phyloP scores from a whole-genome alignment of 257 asterid genomes.

The Petunia axillaris region DNA sequence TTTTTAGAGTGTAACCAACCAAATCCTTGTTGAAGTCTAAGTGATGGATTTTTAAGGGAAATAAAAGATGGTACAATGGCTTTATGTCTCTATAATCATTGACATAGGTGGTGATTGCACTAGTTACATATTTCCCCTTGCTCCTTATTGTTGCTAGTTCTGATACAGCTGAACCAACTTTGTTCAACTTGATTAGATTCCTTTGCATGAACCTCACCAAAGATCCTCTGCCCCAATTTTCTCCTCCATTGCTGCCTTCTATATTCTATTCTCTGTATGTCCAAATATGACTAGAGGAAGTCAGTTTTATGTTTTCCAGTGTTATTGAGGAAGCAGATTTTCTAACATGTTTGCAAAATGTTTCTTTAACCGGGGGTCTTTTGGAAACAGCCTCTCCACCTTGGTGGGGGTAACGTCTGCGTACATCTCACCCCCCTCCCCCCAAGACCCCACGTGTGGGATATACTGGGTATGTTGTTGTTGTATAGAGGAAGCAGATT shows the following conservation, averaged over 20 bases:
- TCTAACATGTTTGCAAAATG: too few relatives aligned
- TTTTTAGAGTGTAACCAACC: neutral
- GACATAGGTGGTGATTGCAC: neutral
- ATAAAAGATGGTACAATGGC: neutral
- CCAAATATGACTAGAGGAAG: slow-evolving; percentile 18
- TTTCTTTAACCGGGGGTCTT: neutral
- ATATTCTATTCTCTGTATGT: neutral
- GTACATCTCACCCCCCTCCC: too few relatives aligned
- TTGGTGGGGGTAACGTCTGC: neutral
- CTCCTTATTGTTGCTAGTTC: slow-evolving; percentile 4
- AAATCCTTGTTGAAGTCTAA: neutral
- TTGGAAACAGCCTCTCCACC: neutral
- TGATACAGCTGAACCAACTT: neutral
- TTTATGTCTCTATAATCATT: neutral
- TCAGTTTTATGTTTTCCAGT: neutral
- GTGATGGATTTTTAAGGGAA: neutral
- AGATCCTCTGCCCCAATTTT: slow-evolving; percentile 5
- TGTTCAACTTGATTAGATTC: slow-evolving; percentile 21
- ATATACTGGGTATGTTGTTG: too few relatives aligned
- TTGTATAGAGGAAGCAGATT: neutral
- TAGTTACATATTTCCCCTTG: neutral
- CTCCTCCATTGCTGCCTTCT: neutral
- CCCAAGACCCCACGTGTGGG: too few relatives aligned
- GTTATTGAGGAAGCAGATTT: neutral
- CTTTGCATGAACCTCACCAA: slow-evolving; percentile 9